Evolutionary conservation across 225 moss, liverwort and hornwort genomes (phyloP).

Genomic region (Pseudisothecium myosuroides): DNA sequence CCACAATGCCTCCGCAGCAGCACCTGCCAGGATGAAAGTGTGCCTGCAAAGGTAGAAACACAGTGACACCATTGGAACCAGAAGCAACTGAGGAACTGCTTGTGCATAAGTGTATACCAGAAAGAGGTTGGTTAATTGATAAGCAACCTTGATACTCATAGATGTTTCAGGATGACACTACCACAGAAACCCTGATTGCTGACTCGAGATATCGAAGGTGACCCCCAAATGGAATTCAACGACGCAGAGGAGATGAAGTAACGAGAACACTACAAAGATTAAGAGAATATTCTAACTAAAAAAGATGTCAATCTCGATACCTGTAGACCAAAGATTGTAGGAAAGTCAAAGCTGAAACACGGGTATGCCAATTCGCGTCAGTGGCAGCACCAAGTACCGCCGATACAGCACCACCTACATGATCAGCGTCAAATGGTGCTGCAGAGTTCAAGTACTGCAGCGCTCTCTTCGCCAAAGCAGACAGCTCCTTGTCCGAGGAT

Average conservation of each 20-base stretch:
- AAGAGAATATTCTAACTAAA: not conserved
- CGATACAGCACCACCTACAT: slow-evolving; percentile 63
- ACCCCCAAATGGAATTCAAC: not conserved
- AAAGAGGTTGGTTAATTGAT: not conserved
- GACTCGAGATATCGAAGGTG: not conserved
- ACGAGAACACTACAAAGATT: not conserved
- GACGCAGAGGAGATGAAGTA: not conserved
- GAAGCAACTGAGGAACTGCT: not conserved
- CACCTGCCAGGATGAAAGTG: slow-evolving; percentile 59
- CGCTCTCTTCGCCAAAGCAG: slow-evolving; percentile 59
- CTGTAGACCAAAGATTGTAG: slow-evolving; percentile 86
- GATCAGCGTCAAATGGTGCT: slow-evolving; percentile 53
- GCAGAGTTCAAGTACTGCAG: slow-evolving; percentile 74
- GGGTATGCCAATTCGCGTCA: slow-evolving; percentile 87
- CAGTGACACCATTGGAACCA: not conserved
- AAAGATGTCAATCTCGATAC: slow-evolving; percentile 11
- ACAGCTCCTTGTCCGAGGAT: slow-evolving; percentile 83
- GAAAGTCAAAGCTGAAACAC: slow-evolving; percentile 80
- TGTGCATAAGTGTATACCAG: not conserved
- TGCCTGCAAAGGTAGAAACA: slow-evolving; percentile 43
- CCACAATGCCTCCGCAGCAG: slow-evolving; percentile 60
- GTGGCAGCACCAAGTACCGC: slow-evolving; percentile 67
- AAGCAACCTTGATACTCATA: not conserved
- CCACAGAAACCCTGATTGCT: not conserved
- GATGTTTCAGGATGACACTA: not conserved